Conservation (phyloP, 2,329 filamentous ascomycete genomes). For the Fusarium scirpi region DNA sequence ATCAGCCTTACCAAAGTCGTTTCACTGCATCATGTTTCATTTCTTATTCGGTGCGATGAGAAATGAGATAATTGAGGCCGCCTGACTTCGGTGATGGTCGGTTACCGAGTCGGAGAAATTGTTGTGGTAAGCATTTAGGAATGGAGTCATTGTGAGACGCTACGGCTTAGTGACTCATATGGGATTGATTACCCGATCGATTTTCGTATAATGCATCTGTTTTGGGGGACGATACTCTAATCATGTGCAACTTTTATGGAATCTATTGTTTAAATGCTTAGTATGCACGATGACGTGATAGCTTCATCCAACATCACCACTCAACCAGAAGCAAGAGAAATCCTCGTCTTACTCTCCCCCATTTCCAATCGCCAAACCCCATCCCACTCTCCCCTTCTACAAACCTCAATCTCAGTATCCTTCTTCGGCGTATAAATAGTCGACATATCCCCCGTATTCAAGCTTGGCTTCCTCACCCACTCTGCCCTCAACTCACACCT, state of each 20-base stretch:
- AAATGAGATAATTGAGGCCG: not conserved
- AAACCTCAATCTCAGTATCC: conserved; percentile 30
- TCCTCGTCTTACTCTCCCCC: conserved; percentile 43
- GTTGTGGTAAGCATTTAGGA: not conserved
- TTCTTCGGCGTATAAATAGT: conserved; percentile 31
- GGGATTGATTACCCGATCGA: not conserved
- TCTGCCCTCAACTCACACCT: conserved; percentile 7
- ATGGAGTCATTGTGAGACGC: not conserved
- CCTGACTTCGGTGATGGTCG: conserved; percentile 4
- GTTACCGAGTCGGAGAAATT: not conserved
- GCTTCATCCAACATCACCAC: not conserved
- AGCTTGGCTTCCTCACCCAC: conserved; percentile 20
- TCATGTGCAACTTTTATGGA: not conserved
- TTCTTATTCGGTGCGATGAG: too few species aligned
- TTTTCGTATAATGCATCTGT: not conserved
- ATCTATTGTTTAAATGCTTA: not conserved
- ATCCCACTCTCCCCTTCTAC: conserved; percentile 18
- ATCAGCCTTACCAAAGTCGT: conserved; percentile 1
- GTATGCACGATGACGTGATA: not conserved
- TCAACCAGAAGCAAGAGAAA: conserved; percentile 44
- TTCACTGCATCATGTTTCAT: not conserved
- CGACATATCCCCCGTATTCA: conserved; percentile 18
- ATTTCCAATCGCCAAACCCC: conserved; percentile 41
- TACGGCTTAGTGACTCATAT: not conserved
- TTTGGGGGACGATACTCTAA: not conserved